phyloP scores from a whole-genome alignment of 83 land plant genomes.

The Picea mariana region DNA sequence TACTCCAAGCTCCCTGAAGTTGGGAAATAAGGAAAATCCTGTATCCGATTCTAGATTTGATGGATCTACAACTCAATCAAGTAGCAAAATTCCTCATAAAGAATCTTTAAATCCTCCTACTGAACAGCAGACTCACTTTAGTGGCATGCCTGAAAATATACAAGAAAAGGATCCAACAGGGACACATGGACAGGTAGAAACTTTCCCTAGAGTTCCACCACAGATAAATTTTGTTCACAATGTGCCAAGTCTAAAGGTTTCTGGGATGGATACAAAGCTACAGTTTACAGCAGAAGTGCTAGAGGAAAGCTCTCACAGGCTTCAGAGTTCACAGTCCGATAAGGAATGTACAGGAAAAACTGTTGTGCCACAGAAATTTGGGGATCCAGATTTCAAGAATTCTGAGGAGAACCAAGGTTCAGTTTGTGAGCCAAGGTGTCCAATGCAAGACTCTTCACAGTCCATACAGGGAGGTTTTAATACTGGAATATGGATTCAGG shows the following conservation, averaged over 20 bases:
- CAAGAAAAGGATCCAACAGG: background rate
- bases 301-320: background rate
- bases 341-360: background rate
- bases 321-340: background rate
- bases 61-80: background rate
- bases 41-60: background rate
- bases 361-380: background rate
- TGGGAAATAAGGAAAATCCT: background rate
- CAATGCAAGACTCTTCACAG: background rate
- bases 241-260: background rate
- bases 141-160: constrained; percentile 1
- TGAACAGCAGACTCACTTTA: background rate
- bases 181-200: background rate
- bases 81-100: background rate
- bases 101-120: background rate
- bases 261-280: background rate
- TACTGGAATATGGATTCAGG: constrained; percentile 16
- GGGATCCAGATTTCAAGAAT: constrained; percentile 8
- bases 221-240: background rate
- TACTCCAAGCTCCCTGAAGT: background rate
- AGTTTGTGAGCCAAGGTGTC: background rate
- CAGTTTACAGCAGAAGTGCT: constrained; percentile 1
- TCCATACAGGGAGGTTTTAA: background rate
- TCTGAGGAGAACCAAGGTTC: constrained; percentile 11
- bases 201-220: background rate